Percentiles rank a stretch among this genome's conserved stretches.
phyloP scores from a whole-genome alignment of 129 eudicot genomes.

The Heracleum sosnowskyi region DNA sequence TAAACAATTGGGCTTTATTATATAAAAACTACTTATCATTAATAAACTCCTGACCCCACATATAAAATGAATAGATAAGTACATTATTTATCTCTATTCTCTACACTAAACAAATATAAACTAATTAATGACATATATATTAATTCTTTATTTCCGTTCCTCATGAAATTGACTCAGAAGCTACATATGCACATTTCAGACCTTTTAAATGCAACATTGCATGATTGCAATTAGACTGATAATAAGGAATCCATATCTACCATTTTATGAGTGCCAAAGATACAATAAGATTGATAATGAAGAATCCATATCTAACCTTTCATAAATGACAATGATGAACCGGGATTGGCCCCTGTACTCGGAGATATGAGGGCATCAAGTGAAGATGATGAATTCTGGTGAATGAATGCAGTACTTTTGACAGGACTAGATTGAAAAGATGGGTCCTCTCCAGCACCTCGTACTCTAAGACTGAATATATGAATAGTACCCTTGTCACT shows the following conservation, averaged over 20 bases:
- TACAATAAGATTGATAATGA: not conserved
- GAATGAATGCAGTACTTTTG: slow-evolving; percentile 34
- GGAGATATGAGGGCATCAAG: slow-evolving; percentile 75
- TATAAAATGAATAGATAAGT: too few species aligned
- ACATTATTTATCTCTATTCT: too few species aligned
- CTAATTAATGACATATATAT: too few species aligned
- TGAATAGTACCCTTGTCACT: slow-evolving; percentile 97
- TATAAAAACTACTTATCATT: too few species aligned
- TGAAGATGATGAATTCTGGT: slow-evolving; percentile 64
- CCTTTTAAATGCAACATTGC: not conserved
- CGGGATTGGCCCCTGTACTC: slow-evolving; percentile 74
- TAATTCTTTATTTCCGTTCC: too few species aligned
- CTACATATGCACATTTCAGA: not conserved
- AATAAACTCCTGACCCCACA: too few species aligned
- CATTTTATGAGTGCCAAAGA: slow-evolving; percentile 78
- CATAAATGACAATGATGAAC: slow-evolving; percentile 87
- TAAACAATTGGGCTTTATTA: too few species aligned
- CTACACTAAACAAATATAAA: too few species aligned
- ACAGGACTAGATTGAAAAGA: slow-evolving; percentile 35
- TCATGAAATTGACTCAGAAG: too few species aligned
- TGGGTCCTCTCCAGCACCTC: slow-evolving; percentile 61
- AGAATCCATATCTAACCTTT: slow-evolving; percentile 40
- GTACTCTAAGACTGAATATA: slow-evolving; percentile 88
- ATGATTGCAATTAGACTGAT: not conserved
- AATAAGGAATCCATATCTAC: not conserved